These are phyloP conservation scores for Kregervanrija fluxuum DNA, from an alignment of 805 yeast genomes.

Conservation along the genomic window DNA sequence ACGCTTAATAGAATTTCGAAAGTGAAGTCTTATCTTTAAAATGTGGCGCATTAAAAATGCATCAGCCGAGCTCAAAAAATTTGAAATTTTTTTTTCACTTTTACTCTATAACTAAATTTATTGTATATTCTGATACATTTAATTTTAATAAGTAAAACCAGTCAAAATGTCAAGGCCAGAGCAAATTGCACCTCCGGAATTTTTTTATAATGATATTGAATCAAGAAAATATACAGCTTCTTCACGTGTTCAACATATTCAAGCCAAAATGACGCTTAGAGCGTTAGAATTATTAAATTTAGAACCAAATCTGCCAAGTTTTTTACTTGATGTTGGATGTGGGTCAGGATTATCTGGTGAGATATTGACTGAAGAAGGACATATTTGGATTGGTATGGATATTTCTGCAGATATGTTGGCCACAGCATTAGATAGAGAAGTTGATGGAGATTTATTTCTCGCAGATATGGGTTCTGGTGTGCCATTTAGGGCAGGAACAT, in stretches of 20 bases:
- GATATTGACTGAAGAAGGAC: slow-evolving; percentile 88
- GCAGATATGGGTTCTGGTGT: slow-evolving; percentile 92
- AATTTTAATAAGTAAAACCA: too few relatives aligned
- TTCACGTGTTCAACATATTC: slow-evolving; percentile 96
- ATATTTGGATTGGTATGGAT: slow-evolving; percentile 93
- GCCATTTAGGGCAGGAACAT: slow-evolving; percentile 93
- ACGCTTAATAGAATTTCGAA: too few relatives aligned
- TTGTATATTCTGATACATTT: too few relatives aligned
- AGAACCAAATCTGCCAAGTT: slow-evolving; percentile 53
- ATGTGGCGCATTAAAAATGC: too few relatives aligned
- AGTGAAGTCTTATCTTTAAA: too few relatives aligned
- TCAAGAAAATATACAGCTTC: slow-evolving; percentile 85
- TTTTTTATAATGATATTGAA: slow-evolving; percentile 87
- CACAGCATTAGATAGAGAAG: slow-evolving; percentile 84
- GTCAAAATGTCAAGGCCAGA: slow-evolving; percentile 86
- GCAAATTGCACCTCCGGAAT: slow-evolving; percentile 92
- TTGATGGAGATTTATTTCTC: slow-evolving; percentile 87
- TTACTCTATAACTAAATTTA: neutral
- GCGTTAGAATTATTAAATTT: slow-evolving; percentile 83
- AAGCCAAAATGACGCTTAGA: slow-evolving; percentile 93
- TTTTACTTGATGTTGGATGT: slow-evolving; percentile 87
- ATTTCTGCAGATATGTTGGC: slow-evolving; percentile 95
- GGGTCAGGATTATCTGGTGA: slow-evolving; percentile 97
- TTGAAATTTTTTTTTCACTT: neutral
- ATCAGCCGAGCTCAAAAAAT: neutral